Evolutionary conservation across 2,329 filamentous ascomycete genomes (phyloP).

Genomic region (Penicillium freii): DNA sequence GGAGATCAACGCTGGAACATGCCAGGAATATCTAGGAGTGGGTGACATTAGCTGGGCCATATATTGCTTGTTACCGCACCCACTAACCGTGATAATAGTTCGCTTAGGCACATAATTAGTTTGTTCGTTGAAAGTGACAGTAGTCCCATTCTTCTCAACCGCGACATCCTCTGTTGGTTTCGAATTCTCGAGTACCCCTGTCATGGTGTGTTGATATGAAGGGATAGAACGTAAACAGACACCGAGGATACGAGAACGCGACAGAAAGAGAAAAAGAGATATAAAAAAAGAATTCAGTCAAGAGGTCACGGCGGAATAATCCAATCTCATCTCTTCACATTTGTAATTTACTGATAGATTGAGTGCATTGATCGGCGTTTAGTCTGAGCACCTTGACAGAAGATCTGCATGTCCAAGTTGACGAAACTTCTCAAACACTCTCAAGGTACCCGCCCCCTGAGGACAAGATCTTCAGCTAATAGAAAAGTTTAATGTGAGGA

Average conservation of each 20-base stretch:
- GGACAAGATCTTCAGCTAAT: not conserved
- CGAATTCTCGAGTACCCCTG: constrained; percentile 14
- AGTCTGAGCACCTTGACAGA: constrained; percentile 17
- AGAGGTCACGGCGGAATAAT: not conserved
- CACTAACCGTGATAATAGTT: constrained; percentile 52
- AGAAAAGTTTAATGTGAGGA: not conserved
- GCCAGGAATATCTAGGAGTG: constrained; percentile 54
- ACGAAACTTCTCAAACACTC: constrained; percentile 33
- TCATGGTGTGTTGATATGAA: constrained; percentile 12
- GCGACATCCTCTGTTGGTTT: constrained; percentile 1
- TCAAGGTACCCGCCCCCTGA: constrained; percentile 26
- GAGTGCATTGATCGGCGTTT: not conserved
- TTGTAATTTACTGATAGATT: not conserved
- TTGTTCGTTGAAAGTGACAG: constrained; percentile 51
- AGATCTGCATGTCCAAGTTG: constrained; percentile 15
- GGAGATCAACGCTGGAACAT: constrained; percentile 55
- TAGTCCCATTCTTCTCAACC: constrained; percentile 11
- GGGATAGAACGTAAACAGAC: not conserved
- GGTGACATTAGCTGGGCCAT: not conserved
- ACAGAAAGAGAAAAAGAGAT: not conserved
- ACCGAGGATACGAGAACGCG: not conserved
- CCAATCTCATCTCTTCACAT: not conserved
- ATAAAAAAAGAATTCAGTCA: not conserved
- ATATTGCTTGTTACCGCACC: not conserved
- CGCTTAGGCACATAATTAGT: constrained; percentile 55